Base-by-base conservation (phyloP, 305 asterid genomes). In the Plantago rigida region DNA sequence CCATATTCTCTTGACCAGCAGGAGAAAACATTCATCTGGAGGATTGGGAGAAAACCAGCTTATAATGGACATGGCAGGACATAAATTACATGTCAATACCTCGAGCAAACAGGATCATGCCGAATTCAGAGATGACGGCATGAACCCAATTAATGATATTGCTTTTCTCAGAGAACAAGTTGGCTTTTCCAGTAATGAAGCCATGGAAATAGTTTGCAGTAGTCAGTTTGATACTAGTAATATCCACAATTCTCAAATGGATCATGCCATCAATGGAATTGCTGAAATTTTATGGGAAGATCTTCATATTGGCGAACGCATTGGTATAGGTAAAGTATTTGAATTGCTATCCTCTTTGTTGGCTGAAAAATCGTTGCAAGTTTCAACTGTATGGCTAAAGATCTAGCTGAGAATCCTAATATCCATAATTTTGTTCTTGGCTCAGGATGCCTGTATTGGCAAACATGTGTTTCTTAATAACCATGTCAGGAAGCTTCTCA, bases 231-330 rank as follows among this genome's bases (percentile, higher is more conserved):
- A 62, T 71, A 67, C 80, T 64, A 64, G 58, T 71, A 71, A 56
- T 62, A 64, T 48, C 67, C 77, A 69, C 57, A 77, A 76, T 70
- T 69, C 76, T 65, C 87, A 86, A 71, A 76, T 78, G 56, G 81
- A 83, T 59, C 83, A 84, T 1, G 53, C 83, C 76, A 77, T 92
- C 62, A 78, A 72, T 78, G 91, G 83, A 41, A 95, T 86, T 73
- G 94, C 90, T 19, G 95, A 89, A 74, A 89, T 89, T 62, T 84
- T 83, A 31, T 92, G 99, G 99, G 96, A 92, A 74, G 89, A 87
- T 82, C 97, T 92, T 72, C 91, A 84, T 78, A 87, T 92, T 71
- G 97, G 96, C 47, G 96, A 89, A 70, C 93, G 99, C 51, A 84
- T 92, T 74, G 97, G 99, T 69, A 92, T 92, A 66, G 99, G 99